Conservation (phyloP, 495 filamentous ascomycete species). For the Jackrogersella multiformis region DNA sequence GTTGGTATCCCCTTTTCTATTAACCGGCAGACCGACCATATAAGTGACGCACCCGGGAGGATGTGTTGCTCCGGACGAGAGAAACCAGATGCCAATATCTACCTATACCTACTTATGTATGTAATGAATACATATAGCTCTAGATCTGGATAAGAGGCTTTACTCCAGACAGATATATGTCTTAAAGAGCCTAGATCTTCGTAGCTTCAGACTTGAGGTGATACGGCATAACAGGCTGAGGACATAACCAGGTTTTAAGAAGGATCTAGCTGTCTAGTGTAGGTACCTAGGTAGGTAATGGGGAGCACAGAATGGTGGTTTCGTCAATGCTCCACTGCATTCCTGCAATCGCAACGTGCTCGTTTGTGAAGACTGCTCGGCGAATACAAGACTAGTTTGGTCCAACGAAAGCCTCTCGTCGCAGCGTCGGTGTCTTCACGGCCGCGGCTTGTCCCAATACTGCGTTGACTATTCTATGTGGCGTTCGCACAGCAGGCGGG, state of each 20-base stretch:
- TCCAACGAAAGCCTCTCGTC: constrained; percentile 21
- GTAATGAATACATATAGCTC: neutral
- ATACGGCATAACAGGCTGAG: constrained; percentile 13
- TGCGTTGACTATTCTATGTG: neutral
- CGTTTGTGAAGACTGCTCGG: constrained; percentile 26
- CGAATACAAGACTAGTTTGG: constrained; percentile 26
- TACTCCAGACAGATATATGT: neutral
- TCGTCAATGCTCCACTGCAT: constrained; percentile 26
- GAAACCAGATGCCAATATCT: neutral
- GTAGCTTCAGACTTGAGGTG: constrained; percentile 24
- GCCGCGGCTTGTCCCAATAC: constrained; percentile 12
- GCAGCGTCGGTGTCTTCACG: constrained; percentile 22
- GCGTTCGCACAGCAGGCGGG: constrained; percentile 19
- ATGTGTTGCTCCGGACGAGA: constrained; percentile 7
- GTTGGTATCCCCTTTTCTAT: constrained; percentile 3
- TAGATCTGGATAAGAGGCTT: too few species aligned
- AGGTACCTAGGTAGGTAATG: too few species aligned
- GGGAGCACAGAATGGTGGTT: constrained; percentile 10
- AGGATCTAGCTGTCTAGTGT: too few species aligned
- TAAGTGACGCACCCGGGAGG: too few species aligned
- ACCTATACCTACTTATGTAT: too few species aligned
- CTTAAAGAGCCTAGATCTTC: neutral
- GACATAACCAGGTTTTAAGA: neutral
- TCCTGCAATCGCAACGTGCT: constrained; percentile 20
- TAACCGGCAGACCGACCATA: too few species aligned